phyloP scores from a whole-genome alignment of 805 yeast species.

The Candida tibetensis region DNA sequence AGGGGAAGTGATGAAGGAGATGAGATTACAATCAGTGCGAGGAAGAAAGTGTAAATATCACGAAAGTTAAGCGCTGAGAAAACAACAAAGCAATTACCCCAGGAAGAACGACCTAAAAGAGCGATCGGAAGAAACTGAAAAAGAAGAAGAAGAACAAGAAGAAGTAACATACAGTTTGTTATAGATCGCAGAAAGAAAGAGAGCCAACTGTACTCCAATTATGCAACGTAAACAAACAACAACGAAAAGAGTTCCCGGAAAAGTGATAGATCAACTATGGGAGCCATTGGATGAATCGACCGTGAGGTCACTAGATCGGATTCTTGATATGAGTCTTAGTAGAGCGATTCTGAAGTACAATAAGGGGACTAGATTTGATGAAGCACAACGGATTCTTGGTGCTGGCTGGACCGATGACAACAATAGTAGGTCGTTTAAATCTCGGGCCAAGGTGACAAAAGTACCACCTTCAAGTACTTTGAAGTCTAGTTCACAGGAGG shows the following conservation, averaged over 20 bases:
- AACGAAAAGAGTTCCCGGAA: conserved; percentile 18
- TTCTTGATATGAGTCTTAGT: conserved; percentile 25
- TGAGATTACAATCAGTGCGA: conserved; percentile 4
- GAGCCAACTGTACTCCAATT: too few species aligned
- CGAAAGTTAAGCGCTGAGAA: conserved; percentile 1
- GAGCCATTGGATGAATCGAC: conserved; percentile 21
- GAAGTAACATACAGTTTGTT: too few species aligned
- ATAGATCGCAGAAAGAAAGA: too few species aligned
- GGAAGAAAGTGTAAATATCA: conserved; percentile 1
- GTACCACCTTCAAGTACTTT: conserved; percentile 23
- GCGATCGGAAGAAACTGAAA: too few species aligned
- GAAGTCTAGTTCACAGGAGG: conserved; percentile 10
- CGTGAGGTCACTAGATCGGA: conserved; percentile 17
- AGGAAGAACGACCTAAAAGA: too few species aligned
- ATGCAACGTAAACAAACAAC: background rate
- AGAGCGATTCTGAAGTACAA: conserved; percentile 24
- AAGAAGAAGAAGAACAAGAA: too few species aligned
- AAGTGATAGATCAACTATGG: conserved; percentile 29
- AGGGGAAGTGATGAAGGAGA: conserved; percentile 4
- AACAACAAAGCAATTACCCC: background rate
- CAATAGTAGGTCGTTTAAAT: conserved; percentile 19
- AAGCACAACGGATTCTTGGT: conserved; percentile 22
- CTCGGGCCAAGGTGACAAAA: conserved; percentile 24
- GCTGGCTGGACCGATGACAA: conserved; percentile 24
- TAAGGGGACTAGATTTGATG: conserved; percentile 15